Conservation (phyloP, 2,329 filamentous ascomycete species). For the Zymoseptoria ardabiliae region DNA sequence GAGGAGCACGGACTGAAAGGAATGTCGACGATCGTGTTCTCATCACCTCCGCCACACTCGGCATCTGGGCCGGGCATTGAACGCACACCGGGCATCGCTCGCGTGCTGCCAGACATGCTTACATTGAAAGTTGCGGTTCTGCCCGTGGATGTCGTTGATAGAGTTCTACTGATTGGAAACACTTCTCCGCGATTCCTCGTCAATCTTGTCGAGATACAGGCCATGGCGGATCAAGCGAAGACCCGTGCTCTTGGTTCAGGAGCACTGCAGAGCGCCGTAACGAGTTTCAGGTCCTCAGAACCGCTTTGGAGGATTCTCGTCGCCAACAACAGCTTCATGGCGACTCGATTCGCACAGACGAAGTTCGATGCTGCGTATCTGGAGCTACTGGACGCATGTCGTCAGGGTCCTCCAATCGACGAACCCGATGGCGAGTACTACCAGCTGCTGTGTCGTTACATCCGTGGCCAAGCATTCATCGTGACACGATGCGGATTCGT, state of each 20-base stretch:
- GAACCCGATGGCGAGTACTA: not conserved
- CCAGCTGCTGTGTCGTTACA: not conserved
- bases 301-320: not conserved
- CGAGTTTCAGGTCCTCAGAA: not conserved
- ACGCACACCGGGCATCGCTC: not conserved
- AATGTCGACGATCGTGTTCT: not conserved
- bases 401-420: no score
- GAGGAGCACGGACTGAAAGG: no score
- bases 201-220: no score
- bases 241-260: no score
- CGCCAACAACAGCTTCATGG: not conserved
- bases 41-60: not conserved
- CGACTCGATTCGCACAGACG: not conserved
- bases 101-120: not conserved
- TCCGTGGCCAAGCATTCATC: not conserved
- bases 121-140: not conserved
- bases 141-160: not conserved
- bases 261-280: not conserved
- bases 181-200: not conserved
- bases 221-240: no score
- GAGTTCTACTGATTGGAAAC: not conserved
- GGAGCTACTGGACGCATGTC: no score
- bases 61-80: not conserved
- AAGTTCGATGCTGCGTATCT: not conserved
- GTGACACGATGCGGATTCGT: not conserved